Evolutionary conservation across 768 basidiomycete genomes (phyloP), one percentile per base, ranked within the genome.

Genomic region (Boletus insuetus): DNA sequence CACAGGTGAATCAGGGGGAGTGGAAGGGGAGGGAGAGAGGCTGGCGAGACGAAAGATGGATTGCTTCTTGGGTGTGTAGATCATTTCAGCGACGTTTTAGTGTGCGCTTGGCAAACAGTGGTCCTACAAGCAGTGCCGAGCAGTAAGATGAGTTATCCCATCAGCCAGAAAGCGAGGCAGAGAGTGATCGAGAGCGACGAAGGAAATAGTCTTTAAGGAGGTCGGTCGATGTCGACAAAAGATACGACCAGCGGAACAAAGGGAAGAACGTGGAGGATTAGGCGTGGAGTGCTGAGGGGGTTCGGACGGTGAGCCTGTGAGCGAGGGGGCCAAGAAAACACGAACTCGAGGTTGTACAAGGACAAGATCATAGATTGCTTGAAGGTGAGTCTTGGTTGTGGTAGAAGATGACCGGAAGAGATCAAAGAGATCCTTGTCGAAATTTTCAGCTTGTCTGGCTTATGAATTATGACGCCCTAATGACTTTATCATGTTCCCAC

Each of bases 171-270:
- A 60, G 53, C 40, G 38, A 43, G 45, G 12, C 12, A 16, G 26
- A 49, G 37, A 22, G 35, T 41, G 58, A 34, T 43, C 22, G 22
- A 29, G 63, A 49, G 56, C 54, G 58, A 58, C 44, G 54, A 64
- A 58, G 51, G 57, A 41, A 22, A 41, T 37, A 32, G 67, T 73
- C 72, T 74, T 82, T 86, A 91, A 80, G 89, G 89, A 67, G 89
- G 89, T 60, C 85, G 77, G 79, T 91, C 87, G 50, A 82, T 83
- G 81, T 84, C 84, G 69, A 85, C 74, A 62, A 84, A 75, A 71
- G 74, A 66, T 71, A 75, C 78, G 56, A 73, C 80, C 75, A 83
- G 80, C 62, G 86, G 87, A 70, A 76, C 78, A 71, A 84, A 80
- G 73, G 14, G 46, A 53, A 81, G 77, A 79, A 83, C 77, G 73